Evolutionary conservation across 2,329 filamentous ascomycete species (phyloP), one percentile per base, ranked within the genome.

Genomic region (Fusarium falciforme): DNA sequence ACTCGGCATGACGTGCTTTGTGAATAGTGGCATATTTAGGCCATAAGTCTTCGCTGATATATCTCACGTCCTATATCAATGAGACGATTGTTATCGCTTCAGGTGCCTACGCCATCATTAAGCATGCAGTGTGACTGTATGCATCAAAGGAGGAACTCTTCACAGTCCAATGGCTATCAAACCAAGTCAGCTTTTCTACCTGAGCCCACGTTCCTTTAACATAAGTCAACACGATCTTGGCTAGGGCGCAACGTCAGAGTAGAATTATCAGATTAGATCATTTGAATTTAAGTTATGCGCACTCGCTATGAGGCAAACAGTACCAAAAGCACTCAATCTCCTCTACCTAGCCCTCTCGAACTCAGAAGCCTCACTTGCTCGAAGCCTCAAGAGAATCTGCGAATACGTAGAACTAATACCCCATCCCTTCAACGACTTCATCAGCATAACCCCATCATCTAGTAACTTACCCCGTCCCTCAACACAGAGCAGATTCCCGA

Each of bases 361-460:
- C 25, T 25, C 17, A 12, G 47, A 52, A 29, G 47, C 47, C 22
- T 67, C 64, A 9, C 60, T 64, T 11, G 47, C 64, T n/a, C 29
- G 16, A 1, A 67, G 35, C 1, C 60, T 47, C 17, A 47, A 1
- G 16, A 64, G 33, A 10, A 66, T 66, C 12, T 57, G 64, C 33
- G 60, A 36, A 31, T 66, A 66, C 6, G 44, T 63, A 36, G 25
- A 36, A 20, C 64, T 47, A 3, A 64, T 66, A 1, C 60, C 60
- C 64, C 64, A 66, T 2, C 33, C 60, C 29, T 66, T 66, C n/a
- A 66, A 4, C 2, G 60, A 66, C 25, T 38, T 64, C 44, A 64
- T 66, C 33, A 66, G 64, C 4, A 57, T 61, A 6, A 64, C 47
- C 11, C 27, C 60, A 16, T 66, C 59, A 12, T 66, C 64, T 22